phyloP scores from a whole-genome alignment of 2,329 filamentous ascomycete genomes.

The Pseudogymnoascus sp. region DNA sequence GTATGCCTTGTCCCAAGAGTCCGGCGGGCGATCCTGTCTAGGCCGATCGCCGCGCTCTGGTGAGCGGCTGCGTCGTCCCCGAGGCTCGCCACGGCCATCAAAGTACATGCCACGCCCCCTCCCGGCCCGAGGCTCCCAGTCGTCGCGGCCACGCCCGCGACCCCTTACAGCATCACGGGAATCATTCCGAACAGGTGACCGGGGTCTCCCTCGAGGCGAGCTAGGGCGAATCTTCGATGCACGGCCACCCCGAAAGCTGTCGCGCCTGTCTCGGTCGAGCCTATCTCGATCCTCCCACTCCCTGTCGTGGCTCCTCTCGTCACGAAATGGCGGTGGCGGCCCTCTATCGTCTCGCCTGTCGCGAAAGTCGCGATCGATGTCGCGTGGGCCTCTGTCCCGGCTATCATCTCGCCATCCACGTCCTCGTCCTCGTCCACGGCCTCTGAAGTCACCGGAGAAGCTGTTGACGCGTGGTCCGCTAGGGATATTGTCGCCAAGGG shows the following conservation, averaged over 20 bases:
- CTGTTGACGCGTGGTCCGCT: slow-evolving; percentile 59
- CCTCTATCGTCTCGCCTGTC: slow-evolving; percentile 44
- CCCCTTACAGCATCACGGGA: slow-evolving; percentile 49
- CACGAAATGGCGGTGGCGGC: slow-evolving; percentile 40
- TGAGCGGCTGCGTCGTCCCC: slow-evolving; percentile 23
- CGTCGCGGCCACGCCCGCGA: slow-evolving; percentile 44
- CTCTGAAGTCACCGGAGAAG: slow-evolving; percentile 57
- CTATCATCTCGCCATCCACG: slow-evolving; percentile 53
- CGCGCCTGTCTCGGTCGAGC: slow-evolving; percentile 41
- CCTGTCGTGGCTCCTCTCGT: slow-evolving; percentile 51
- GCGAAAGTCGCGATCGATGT: slow-evolving; percentile 39
- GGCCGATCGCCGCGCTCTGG: slow-evolving; percentile 17
- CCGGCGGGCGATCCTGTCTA: neutral
- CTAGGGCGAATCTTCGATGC: slow-evolving; percentile 45
- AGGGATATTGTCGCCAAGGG: slow-evolving; percentile 52
- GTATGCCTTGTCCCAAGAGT: slow-evolving; percentile 9
- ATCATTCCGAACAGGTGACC: slow-evolving; percentile 58
- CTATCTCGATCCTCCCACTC: slow-evolving; percentile 38
- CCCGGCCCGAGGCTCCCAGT: slow-evolving; percentile 40
- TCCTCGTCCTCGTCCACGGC: slow-evolving; percentile 43
- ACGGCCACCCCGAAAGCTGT: slow-evolving; percentile 27
- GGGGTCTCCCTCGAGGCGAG: slow-evolving; percentile 49
- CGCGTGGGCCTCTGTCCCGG: slow-evolving; percentile 46
- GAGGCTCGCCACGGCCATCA: slow-evolving; percentile 43
- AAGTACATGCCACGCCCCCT: slow-evolving; percentile 44